Base-by-base conservation (phyloP, 225 moss, liverwort and hornwort species). In the Lunularia cruciata region DNA sequence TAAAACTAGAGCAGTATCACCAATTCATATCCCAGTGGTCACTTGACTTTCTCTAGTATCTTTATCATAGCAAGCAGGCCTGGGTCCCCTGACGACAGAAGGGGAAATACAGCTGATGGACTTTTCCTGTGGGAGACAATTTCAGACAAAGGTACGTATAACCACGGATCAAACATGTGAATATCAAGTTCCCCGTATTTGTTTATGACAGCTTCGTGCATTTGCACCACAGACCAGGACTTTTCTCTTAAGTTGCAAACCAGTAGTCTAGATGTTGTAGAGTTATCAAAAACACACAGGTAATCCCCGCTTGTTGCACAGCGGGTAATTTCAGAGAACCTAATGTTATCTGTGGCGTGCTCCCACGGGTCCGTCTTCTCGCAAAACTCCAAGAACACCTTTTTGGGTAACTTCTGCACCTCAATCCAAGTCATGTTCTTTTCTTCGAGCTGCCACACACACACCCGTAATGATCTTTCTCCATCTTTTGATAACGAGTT, bases 361-460 rank as follows among this genome's bases (percentile, higher is more conserved):
- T 51, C 49, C 67, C 67, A 52, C 6, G 52, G 52, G 20, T 67
- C 67, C 2, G 67, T 36, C 35, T 67, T 67, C 66, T 49, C 45
- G 48, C 48, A 67, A 14, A 35, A 67, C 7, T 67, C 67, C 12
- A 35, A 22, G 33, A 67, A 67, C 51, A 39, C 51, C 33, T 52
- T 67, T 18, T 47, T 49, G 3, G 51, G 51, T 22, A 52, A 51
- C 51, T 51, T 67, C 66, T 32, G 47, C 32, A 67, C 66, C 14
- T 67, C 66, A 19, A 67, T 48, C 66, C 66, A 67, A 19, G 66
- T 48, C 66, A 67, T 67, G 51, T 52, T 67, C 67, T 67, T 67
- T 33, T 67, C 67, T 7, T 67, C 19, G 16, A 67, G 34, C 67
- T 67, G 51, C 67, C 67, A 52, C 22, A 52, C 19, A 16, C 51